These are phyloP conservation scores for Bothriochloa decipiens DNA, from an alignment of 176 grass and related monocot genomes.

Conservation along the genomic window DNA sequence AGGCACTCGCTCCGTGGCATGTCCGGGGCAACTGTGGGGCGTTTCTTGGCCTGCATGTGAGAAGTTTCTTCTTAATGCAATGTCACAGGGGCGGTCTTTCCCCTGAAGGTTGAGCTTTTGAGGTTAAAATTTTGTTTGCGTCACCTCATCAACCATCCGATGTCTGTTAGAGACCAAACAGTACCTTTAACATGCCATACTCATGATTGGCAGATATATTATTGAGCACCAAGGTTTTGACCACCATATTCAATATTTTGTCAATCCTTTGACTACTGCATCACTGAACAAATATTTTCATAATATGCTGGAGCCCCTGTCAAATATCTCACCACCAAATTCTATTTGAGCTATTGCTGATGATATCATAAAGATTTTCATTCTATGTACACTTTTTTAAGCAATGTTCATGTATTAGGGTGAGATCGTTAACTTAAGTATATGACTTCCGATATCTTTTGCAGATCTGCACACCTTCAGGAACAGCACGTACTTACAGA, in stretches of 20 bases:
- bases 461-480: conserved; percentile 79
- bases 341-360: conserved; percentile 1
- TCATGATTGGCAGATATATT: not conserved
- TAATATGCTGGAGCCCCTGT: not conserved
- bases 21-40: no score
- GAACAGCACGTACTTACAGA: conserved; percentile 78
- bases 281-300: not conserved
- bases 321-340: conserved; percentile 19
- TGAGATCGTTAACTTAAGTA: conserved; percentile 1
- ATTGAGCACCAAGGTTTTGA: not conserved
- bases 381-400: not conserved
- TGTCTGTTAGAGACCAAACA: not conserved
- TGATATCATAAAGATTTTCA: conserved; percentile 14
- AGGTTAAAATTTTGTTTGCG: not conserved
- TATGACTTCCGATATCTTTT: conserved; percentile 20
- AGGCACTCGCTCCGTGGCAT: not conserved
- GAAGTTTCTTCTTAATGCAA: not conserved
- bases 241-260: not conserved
- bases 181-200: not conserved
- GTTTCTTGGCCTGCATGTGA: not conserved
- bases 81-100: not conserved
- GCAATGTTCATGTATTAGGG: not conserved
- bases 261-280: not conserved
- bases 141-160: not conserved
- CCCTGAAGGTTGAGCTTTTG: no score